Percentiles rank a stretch among this genome's conserved stretches.
Conservation (phyloP, 2,329 filamentous ascomycete genomes). For the Paraphaeosphaeria sporulosa region DNA sequence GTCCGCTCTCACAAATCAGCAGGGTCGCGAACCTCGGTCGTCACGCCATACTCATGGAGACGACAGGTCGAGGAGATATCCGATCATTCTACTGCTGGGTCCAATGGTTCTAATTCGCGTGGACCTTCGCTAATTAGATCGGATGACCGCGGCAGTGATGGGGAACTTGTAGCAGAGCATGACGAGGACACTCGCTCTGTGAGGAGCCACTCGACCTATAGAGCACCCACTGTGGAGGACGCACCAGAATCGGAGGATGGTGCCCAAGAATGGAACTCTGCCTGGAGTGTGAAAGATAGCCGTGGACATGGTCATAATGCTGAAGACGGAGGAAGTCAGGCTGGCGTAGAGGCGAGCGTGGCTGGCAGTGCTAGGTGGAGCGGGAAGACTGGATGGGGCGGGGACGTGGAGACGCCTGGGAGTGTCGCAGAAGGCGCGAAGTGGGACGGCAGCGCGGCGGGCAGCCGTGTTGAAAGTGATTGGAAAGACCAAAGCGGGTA, state of each 20-base stretch:
- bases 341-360: background rate
- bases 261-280: background rate
- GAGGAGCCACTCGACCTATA: slow-evolving; percentile 29
- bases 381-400: slow-evolving; percentile 11
- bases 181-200: slow-evolving; percentile 15
- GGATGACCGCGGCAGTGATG: background rate
- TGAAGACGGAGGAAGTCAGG: background rate
- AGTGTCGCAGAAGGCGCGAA: background rate
- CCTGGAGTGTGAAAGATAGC: background rate
- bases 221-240: slow-evolving; percentile 32
- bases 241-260: slow-evolving; percentile 21
- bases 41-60: slow-evolving; percentile 17
- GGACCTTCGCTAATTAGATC: slow-evolving; percentile 12
- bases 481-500: slow-evolving; percentile 26
- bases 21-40: background rate
- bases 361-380: slow-evolving; percentile 3
- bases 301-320: background rate
- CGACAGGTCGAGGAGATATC: slow-evolving; percentile 15
- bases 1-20: background rate
- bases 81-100: slow-evolving; percentile 11
- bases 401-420: background rate
- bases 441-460: background rate
- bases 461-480: background rate
- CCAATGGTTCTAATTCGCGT: background rate
- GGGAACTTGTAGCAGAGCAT: background rate